Evolutionary conservation across 2,329 filamentous ascomycete genomes (phyloP).

Genomic region (Emmonsia crescens): DNA sequence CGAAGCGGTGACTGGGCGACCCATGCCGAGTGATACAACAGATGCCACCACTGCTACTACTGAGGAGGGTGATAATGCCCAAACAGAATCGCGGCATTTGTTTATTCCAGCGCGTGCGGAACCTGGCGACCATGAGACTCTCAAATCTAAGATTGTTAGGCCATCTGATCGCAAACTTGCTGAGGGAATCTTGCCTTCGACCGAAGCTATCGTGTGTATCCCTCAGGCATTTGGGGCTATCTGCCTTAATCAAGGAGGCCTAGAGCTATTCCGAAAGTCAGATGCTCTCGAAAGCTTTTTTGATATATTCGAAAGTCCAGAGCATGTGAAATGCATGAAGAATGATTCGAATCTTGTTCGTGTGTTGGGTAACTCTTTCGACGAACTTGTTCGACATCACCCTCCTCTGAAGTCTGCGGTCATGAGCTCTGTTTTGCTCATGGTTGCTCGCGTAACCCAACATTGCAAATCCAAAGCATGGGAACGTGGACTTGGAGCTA

Average conservation of each 20-base stretch:
- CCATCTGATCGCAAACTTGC: conserved; percentile 37
- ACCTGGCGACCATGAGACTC: conserved; percentile 15
- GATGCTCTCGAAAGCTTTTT: conserved; percentile 77
- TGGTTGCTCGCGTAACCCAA: conserved; percentile 71
- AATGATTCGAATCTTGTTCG: conserved; percentile 60
- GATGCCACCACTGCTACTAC: conserved; percentile 16
- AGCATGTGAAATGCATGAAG: conserved; percentile 76
- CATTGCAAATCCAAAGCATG: conserved; percentile 61
- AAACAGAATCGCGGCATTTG: conserved; percentile 31
- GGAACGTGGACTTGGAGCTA: conserved; percentile 62
- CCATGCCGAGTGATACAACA: conserved; percentile 20
- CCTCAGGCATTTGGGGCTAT: conserved; percentile 87
- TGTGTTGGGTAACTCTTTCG: conserved; percentile 72
- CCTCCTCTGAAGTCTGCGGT: conserved; percentile 71
- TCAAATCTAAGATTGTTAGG: conserved; percentile 24
- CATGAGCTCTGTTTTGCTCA: conserved; percentile 73
- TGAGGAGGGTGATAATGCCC: conserved; percentile 25
- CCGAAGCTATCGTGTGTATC: conserved; percentile 78
- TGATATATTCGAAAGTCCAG: conserved; percentile 89
- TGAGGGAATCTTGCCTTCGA: conserved; percentile 69
- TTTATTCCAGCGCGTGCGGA: conserved; percentile 16
- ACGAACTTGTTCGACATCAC: conserved; percentile 90
- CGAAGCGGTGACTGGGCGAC: conserved; percentile 56
- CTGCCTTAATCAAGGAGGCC: conserved; percentile 76
- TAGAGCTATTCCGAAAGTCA: conserved; percentile 77